These are phyloP conservation scores for Fusarium agapanthi DNA, from an alignment of 2,329 filamentous ascomycete genomes.

Conservation along the genomic window DNA sequence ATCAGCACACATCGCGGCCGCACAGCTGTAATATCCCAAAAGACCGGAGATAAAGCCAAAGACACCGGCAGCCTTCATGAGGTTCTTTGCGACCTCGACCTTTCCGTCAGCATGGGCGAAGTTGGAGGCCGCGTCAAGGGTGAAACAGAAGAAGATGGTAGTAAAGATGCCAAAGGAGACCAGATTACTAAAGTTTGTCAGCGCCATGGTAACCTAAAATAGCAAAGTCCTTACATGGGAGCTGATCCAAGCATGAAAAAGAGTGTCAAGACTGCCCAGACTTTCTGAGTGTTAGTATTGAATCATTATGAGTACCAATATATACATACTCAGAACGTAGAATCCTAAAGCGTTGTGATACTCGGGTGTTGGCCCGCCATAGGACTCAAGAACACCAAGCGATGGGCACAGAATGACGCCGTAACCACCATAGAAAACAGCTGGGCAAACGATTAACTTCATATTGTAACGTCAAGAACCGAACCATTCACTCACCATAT, in stretches of 20 bases:
- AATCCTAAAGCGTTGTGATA: conserved; percentile 44
- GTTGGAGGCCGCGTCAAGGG: conserved; percentile 34
- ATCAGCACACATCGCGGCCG: conserved; percentile 40
- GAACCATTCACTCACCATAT: conserved; percentile 24
- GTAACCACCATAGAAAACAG: conserved; percentile 43
- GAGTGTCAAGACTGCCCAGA: conserved; percentile 41
- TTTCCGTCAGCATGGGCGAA: conserved; percentile 43
- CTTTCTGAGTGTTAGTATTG: conserved; percentile 7
- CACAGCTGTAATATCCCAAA: conserved; percentile 39
- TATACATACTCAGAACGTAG: conserved; percentile 37
- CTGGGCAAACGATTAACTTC: not conserved
- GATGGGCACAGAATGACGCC: conserved; percentile 38
- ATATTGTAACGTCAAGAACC: accelerated
- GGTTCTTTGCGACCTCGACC: not conserved
- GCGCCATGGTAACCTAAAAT: not conserved
- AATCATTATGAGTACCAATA: accelerated
- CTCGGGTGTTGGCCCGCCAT: conserved; percentile 39
- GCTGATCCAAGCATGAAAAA: conserved; percentile 42
- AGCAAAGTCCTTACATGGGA: conserved; percentile 14
- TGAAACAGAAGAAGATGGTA: conserved; percentile 39
- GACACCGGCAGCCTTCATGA: conserved; percentile 35
- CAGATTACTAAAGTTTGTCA: conserved; percentile 24
- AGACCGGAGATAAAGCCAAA: conserved; percentile 41
- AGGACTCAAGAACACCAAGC: conserved; percentile 38
- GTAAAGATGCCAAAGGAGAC: conserved; percentile 41